These are phyloP conservation scores for Ogataea haglerorum DNA, from an alignment of 805 yeast species.

Conservation along the genomic window DNA sequence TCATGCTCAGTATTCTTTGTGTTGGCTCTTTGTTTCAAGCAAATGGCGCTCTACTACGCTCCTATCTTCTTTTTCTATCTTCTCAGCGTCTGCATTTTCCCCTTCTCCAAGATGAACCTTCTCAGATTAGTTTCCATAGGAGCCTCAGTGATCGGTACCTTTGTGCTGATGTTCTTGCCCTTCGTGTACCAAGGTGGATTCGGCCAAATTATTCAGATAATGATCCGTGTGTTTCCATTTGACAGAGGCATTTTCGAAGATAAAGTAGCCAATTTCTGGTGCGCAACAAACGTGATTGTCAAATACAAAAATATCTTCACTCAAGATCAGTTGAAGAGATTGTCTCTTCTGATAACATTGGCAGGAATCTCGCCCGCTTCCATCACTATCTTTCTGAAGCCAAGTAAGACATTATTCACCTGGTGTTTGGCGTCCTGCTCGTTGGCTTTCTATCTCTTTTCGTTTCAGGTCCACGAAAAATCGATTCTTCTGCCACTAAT, in stretches of 20 bases:
- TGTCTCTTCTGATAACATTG: constrained; percentile 55
- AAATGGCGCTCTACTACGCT: constrained; percentile 91
- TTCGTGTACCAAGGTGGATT: constrained; percentile 47
- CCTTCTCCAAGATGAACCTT: constrained; percentile 40
- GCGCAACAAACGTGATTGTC: constrained; percentile 77
- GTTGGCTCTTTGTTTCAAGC: constrained; percentile 78
- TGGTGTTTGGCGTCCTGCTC: constrained; percentile 83
- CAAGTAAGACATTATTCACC: constrained; percentile 47
- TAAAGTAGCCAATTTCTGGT: constrained; percentile 97
- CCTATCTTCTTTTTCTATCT: constrained; percentile 84
- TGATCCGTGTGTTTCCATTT: constrained; percentile 82
- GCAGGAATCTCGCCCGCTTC: constrained; percentile 55
- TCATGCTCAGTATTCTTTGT: constrained; percentile 77
- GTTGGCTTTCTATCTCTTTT: constrained; percentile 82
- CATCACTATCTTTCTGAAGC: constrained; percentile 45
- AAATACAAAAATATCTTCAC: constrained; percentile 62
- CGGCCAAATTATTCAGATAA: constrained; percentile 51
- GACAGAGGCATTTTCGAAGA: constrained; percentile 94
- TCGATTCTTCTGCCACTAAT: constrained; percentile 82
- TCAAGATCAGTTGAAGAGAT: constrained; percentile 52
- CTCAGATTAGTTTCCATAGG: constrained; percentile 61
- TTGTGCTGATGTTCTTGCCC: constrained; percentile 55
- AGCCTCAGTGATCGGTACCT: constrained; percentile 55
- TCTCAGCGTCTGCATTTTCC: constrained; percentile 48
- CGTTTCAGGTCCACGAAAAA: constrained; percentile 96